Conservation (phyloP, 306 rosid genomes). For the Acmispon strigosus region DNA sequence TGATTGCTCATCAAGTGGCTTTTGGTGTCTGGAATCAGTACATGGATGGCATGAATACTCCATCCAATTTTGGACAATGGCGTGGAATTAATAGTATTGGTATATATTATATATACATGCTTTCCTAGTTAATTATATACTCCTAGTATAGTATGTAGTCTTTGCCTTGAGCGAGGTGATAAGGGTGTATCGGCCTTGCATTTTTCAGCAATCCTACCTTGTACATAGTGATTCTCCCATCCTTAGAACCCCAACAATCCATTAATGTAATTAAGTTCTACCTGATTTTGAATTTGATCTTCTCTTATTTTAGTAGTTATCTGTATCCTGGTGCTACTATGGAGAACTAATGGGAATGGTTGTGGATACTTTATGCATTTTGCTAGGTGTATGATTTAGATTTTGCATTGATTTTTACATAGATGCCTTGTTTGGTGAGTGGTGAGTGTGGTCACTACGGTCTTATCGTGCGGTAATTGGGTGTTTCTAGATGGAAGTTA, state of each 20-base stretch:
- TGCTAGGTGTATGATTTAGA: not conserved
- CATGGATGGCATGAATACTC: slow-evolving; percentile 32
- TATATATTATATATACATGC: slow-evolving; percentile 22
- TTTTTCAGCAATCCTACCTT: slow-evolving; percentile 27
- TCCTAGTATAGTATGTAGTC: slow-evolving; percentile 6
- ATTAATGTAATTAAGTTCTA: slow-evolving; percentile 38
- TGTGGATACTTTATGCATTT: slow-evolving; percentile 18
- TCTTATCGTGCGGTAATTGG: not conserved
- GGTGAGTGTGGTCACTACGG: not conserved
- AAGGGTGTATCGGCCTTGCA: slow-evolving; percentile 22
- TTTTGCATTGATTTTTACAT: not conserved
- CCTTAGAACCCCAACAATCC: slow-evolving; percentile 7
- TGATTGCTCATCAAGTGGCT: slow-evolving; percentile 11
- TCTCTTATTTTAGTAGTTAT: slow-evolving; percentile 4
- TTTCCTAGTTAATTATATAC: slow-evolving; percentile 18
- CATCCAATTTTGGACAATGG: slow-evolving; percentile 49
- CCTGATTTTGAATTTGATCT: slow-evolving; percentile 17
- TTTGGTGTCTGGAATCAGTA: slow-evolving; percentile 24
- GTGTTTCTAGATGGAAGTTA: slow-evolving; percentile 3
- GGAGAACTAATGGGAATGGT: slow-evolving; percentile 7
- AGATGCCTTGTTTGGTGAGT: not conserved
- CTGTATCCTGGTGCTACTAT: slow-evolving; percentile 2
- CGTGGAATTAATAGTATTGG: slow-evolving; percentile 32
- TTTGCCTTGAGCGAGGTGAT: slow-evolving; percentile 15
- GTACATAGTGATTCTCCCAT: slow-evolving; percentile 35